Base-by-base conservation (phyloP, 352 stramenopile genomes). In the Phytophthora constricta region DNA sequence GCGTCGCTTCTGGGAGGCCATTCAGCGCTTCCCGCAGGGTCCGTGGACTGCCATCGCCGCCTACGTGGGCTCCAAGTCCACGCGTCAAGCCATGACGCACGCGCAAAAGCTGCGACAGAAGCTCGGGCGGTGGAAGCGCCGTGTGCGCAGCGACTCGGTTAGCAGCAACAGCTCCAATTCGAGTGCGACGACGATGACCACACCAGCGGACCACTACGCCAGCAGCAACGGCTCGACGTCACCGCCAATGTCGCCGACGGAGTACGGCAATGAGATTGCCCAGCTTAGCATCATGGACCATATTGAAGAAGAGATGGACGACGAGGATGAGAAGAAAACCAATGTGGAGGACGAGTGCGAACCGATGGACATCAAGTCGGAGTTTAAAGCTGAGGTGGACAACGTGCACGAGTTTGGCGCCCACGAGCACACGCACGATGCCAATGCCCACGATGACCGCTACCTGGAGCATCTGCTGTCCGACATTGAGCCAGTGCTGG, bases 101-200 rank as follows among this genome's bases (percentile, higher is more conserved):
- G 82, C 77, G 58, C 82, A 90, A 62, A 90, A 90, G 65, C 71
- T 89, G 39, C 77, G 82, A 3, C 80, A 89, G 71, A 90, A 90
- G 54, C 77, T 90, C 52, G 77, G 52, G 53, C 79, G 79, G 23
- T 88, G 78, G 77, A 82, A 83, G 48, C 74, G 76, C 33, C 78
- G 78, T 43, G 74, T 86, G 19, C 76, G 70, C 45, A 74, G 70
- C 37, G 65, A 80, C 27, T 70, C 72, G 39, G 57, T 71, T 11
- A 54, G 64, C 28, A 70, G 45, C 23, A 52, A 28, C 25, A 63
- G 62, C 3, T 63, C 63, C 46, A 72, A 71, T n/a, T 74, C 54
- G 2, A 80, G 57, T 58, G 53, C 56, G 13, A 66, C 68, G 25
- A 60, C 68, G 5, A 60, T 55, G 25, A 76, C 58, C 11, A 56